Percentiles rank a stretch among this genome's conserved stretches.
phyloP scores from a whole-genome alignment of 441 rosid species.

The Macaranga tanarius region DNA sequence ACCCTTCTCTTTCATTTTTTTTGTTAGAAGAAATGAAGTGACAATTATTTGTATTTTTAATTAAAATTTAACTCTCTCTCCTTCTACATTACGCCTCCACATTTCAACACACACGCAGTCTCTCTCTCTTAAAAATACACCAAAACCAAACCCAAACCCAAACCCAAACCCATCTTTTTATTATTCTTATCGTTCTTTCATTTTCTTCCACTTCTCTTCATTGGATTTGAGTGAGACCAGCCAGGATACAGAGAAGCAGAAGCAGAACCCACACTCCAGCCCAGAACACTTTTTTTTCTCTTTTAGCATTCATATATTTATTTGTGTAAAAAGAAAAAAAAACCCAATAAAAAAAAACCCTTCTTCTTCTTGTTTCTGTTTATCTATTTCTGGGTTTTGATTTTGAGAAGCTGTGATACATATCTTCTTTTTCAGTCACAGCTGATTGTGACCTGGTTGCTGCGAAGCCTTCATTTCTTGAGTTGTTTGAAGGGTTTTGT shows the following conservation, averaged over 20 bases:
- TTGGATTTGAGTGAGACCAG: constrained; percentile 30
- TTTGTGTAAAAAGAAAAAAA: too few relatives aligned
- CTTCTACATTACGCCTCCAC: constrained; percentile 27
- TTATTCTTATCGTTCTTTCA: background rate
- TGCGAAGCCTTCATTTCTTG: too few relatives aligned
- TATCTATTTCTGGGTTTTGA: too few relatives aligned
- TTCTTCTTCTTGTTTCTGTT: too few relatives aligned
- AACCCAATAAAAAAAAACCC: too few relatives aligned
- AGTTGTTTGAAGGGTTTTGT: too few relatives aligned
- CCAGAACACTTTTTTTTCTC: constrained; percentile 3
- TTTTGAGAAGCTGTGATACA: too few relatives aligned
- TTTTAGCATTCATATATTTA: background rate
- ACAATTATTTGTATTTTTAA: background rate
- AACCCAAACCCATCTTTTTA: constrained; percentile 11
- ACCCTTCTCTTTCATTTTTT: background rate
- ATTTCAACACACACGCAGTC: constrained; percentile 15
- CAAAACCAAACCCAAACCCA: constrained; percentile 24
- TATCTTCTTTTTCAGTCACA: too few relatives aligned
- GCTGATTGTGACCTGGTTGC: too few relatives aligned
- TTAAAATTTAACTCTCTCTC: constrained; percentile 6
- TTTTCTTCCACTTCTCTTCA: constrained; percentile 8
- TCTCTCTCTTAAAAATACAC: constrained; percentile 29
- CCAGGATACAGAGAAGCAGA: constrained; percentile 32
- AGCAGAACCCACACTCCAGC: constrained; percentile 6
- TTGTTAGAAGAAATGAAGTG: background rate